These are phyloP conservation scores for Penicillium sp. DNA, from an alignment of 2,329 filamentous ascomycete genomes.

Conservation along the genomic window DNA sequence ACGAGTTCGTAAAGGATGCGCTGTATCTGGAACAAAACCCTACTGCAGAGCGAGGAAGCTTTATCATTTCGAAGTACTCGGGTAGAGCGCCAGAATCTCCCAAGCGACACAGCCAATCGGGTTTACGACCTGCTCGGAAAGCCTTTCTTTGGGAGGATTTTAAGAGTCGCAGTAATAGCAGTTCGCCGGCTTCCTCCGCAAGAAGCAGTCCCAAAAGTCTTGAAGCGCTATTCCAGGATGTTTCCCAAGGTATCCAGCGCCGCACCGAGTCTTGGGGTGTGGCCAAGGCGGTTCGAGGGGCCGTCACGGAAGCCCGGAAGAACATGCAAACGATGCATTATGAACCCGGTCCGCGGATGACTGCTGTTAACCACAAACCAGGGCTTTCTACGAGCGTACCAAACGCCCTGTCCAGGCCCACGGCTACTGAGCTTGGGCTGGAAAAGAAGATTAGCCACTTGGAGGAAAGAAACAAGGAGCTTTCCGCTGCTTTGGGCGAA, in stretches of 20 bases:
- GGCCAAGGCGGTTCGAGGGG: conserved; percentile 49
- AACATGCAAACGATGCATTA: conserved; percentile 50
- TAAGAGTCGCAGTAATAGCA: conserved; percentile 28
- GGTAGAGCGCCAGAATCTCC: conserved; percentile 41
- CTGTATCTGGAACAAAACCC: conserved; percentile 52
- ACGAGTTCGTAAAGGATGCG: conserved; percentile 83
- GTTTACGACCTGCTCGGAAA: conserved; percentile 19
- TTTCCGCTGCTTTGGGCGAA: conserved; percentile 44
- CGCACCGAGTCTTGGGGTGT: conserved; percentile 52
- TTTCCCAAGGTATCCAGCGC: conserved; percentile 49
- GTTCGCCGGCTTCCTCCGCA: conserved; percentile 36
- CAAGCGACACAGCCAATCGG: conserved; percentile 24
- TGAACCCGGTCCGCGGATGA: conserved; percentile 31
- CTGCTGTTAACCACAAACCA: conserved; percentile 4
- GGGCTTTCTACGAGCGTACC: neutral
- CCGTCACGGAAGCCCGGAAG: conserved; percentile 47
- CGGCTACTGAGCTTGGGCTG: conserved; percentile 25
- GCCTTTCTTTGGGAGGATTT: conserved; percentile 31
- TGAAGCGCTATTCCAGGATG: conserved; percentile 49
- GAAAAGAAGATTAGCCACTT: conserved; percentile 35
- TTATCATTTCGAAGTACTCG: conserved; percentile 49
- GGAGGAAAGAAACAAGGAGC: conserved; percentile 40
- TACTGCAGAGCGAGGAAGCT: conserved; percentile 43
- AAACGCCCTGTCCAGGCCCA: conserved; percentile 5
- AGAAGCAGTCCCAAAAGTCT: conserved; percentile 43